Base-by-base conservation (phyloP, 2,329 filamentous ascomycete genomes). In the Fusarium sp. region DNA sequence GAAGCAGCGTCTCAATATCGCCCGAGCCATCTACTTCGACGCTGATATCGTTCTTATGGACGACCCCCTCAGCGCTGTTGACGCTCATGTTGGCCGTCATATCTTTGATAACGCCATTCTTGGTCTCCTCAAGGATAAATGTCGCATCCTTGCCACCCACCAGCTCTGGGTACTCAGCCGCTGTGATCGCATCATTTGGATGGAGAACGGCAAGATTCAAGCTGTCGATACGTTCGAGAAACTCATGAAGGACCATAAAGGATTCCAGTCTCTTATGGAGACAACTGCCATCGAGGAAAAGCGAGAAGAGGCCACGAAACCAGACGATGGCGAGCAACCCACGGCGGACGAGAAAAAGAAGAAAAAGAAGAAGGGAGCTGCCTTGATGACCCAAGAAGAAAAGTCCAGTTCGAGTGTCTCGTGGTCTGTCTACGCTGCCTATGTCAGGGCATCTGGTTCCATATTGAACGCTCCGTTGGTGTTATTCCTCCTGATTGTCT, bases 61-160 rank as follows among this genome's bases (percentile, higher is more conserved):
- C 73, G 91, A 93, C 70, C 90, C 91, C 4, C 82, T 93, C 3
- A 91, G 89, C 51, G 91, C 91, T 5, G 91, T 93, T 7, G 91
- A 93, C 75, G 90, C 91, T 25, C 90, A 92, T 69, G 91, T 92
- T 42, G 91, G 91, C 18, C 86, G 89, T 3, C 90, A 92, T 78
- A 92, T 99, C 76, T 97, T 98, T 84, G 95, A 98, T 80, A 92
- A 97, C 67, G 95, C 95, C 44, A 98, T 99, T 60, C 90, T 94
- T 64, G 95, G 95, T 12, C 86, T 98, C 15, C 86, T 98, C 60
- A 93, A 93, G 76, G 89, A 95, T 82, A 98, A 98, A 82, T 96
- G 94, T 78, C 89, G 96, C 25, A 92, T 98, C 38, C 86, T 99
- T 37, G 96, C 95, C 2, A 99, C 96, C 0, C 96, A 99, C 81